Evolutionary conservation across 2,329 filamentous ascomycete species (phyloP), one percentile per base, ranked within the genome.

Genomic region (Exophiala dermatitidis): DNA sequence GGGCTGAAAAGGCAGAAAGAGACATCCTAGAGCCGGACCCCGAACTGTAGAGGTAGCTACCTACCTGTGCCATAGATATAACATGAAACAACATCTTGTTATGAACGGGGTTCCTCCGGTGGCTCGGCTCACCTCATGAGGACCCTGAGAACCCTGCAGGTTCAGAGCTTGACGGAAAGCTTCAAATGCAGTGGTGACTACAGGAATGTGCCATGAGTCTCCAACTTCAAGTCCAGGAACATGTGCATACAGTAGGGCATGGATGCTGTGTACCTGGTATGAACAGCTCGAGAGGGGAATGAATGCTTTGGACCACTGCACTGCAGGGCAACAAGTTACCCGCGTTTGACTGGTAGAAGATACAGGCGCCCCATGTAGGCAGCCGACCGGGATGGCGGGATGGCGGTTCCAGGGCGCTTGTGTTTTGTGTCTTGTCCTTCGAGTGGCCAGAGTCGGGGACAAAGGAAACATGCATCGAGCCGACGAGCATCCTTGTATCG

Each of bases 351-450:
- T 59, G 56, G 56, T 51, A 48, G 53, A 30, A 48, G 45, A 49
- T 53, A 34, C 9, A 29, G 38, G 43, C 19, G 29, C n/a, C 29
- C n/a, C 10, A 46, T 50, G 46, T 52, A 36, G 49, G 46, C 31
- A 47, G 32, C 37, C 42, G 47, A 38, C 48, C 47, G 43, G 53
- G 53, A 51, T 47, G 19, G 19, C 19, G 19, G 19, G 19, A 19
- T 19, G 19, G 46, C 29, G 42, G 26, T 44, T 53, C 53, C 52
- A 50, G 54, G 57, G 58, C 58, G 58, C 58, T 48, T 58, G 53
- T 48, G 42, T 46, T 48, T 28, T 29, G 19, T 29, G 19, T 31
- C 33, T 37, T 34, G 37, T 37, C 30, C 28, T 26, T 46, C 48
- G 54, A 57, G 48, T 53, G 7, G 46, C 32, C 32, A n/a, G 37